Evolutionary conservation across 306 rosid species (phyloP).

Genomic region (Pyrus pyrifolia): DNA sequence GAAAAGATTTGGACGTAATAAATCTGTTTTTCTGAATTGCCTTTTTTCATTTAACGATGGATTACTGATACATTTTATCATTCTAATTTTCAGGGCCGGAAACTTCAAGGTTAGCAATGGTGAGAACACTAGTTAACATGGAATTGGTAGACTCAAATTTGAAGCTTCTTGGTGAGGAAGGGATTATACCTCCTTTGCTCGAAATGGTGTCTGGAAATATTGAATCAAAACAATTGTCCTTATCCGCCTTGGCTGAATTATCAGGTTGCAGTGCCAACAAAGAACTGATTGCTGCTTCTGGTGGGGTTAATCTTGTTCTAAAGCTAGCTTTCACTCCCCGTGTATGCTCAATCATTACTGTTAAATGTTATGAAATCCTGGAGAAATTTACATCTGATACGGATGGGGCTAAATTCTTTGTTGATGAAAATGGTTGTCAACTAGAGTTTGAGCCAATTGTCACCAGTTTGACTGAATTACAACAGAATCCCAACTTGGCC

Average conservation of each 20-base stretch:
- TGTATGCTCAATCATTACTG: conserved; percentile 25
- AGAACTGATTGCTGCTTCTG: conserved; percentile 47
- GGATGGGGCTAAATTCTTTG: conserved; percentile 48
- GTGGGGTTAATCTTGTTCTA: conserved; percentile 60
- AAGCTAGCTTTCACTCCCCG: conserved; percentile 40
- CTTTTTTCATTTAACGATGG: not conserved
- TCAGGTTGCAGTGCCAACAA: conserved; percentile 48
- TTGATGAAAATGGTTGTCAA: conserved; percentile 54
- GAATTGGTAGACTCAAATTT: conserved; percentile 44
- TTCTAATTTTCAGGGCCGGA: conserved; percentile 49
- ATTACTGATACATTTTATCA: conserved; percentile 11
- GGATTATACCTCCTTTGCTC: conserved; percentile 61
- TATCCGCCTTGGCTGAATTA: conserved; percentile 55
- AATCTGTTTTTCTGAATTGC: not conserved
- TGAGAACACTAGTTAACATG: conserved; percentile 41
- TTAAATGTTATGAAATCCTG: conserved; percentile 57
- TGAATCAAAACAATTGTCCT: conserved; percentile 43
- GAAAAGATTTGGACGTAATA: not conserved
- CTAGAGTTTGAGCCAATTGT: conserved; percentile 62
- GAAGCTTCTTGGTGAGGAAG: conserved; percentile 63
- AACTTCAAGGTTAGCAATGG: conserved; percentile 54
- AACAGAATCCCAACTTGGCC: conserved; percentile 34
- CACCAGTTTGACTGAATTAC: conserved; percentile 43
- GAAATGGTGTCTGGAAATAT: conserved; percentile 50
- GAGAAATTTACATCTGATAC: conserved; percentile 57